Evolutionary conservation across 2,329 filamentous ascomycete genomes (phyloP), one percentile per base, ranked within the genome.

Genomic region (Sphaerulina musiva): DNA sequence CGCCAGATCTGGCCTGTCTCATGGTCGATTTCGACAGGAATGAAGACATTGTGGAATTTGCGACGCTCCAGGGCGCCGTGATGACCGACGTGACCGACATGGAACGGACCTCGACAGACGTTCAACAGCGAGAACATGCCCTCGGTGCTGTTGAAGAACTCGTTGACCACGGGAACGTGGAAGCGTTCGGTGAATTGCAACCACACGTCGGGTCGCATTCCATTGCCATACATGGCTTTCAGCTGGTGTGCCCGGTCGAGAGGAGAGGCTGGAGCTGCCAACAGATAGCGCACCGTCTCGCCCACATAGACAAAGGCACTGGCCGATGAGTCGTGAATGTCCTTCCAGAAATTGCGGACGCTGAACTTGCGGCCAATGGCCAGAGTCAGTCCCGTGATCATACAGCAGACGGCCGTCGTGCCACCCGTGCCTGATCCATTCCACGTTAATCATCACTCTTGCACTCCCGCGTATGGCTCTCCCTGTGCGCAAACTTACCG

Each of bases 121-220:
- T 68, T 70, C 43, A 66, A 60, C n/a, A 89, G 72, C 0, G 70
- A 69, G 62, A 90, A 78, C 47, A 88, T 76, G 31, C 86, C 85
- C 69, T 91, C 87, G 1, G 84, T 87, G 54, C 83, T 86, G 67
- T 85, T 87, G 76, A 89, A 91, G 71, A 91, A 89, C 68, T 91
- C 87, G 56, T 74, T 75, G 1, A 91, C 80, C 29, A 79, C 77
- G 10, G 76, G 70, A 59, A 87, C 78, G 48, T 78, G 78, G 65
- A 86, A 86, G 10, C 83, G 77, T 46, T 84, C 78, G 40, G 78
- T 72, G 68, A 87, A 87, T 20, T 77, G 74, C 31, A 75, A 69
- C 84, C 84, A 88, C 1, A 87, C 81, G 62, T 88, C 85, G 0
- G 84, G 83, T 1, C 84, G 76, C 62, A 86, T 74, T 1, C 84